These are phyloP conservation scores for Talaromyces sp. DNA, from an alignment of 2,329 filamentous ascomycete species.

Conservation along the genomic window DNA sequence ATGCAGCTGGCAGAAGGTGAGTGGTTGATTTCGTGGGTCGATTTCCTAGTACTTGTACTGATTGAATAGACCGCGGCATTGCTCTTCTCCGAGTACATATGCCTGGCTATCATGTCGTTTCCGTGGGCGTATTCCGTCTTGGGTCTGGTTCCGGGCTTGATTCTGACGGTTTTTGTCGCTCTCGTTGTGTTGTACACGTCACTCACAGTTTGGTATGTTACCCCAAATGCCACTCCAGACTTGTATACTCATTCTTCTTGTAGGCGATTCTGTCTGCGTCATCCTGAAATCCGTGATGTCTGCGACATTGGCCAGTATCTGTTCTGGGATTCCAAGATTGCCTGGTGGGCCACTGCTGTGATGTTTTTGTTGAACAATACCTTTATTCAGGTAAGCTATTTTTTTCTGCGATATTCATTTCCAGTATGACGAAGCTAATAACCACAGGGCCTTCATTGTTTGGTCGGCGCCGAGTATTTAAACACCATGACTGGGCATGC, in stretches of 20 bases:
- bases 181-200: constrained; percentile 80
- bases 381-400: constrained; percentile 65
- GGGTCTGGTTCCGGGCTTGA: constrained; percentile 80
- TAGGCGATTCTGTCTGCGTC: constrained; percentile 86
- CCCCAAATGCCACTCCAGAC: too few relatives aligned
- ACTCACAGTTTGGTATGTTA: constrained; percentile 57
- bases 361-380: constrained; percentile 96
- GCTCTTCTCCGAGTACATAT: constrained; percentile 94
- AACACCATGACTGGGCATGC: constrained; percentile 77
- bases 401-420: not conserved
- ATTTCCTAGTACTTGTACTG: constrained; percentile 4
- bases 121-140: constrained; percentile 88
- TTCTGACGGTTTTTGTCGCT: constrained; percentile 76
- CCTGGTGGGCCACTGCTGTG: constrained; percentile 65
- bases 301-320: constrained; percentile 95
- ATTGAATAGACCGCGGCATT: constrained; percentile 69
- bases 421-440: constrained; percentile 2
- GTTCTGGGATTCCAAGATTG: constrained; percentile 78
- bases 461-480: constrained; percentile 80
- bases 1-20: constrained; percentile 85
- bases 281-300: constrained; percentile 87
- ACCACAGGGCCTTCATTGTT: constrained; percentile 68
- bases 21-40: constrained; percentile 16
- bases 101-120: constrained; percentile 90
- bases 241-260: constrained; percentile 3